Percentiles rank a stretch among this genome's conserved stretches.
These are phyloP conservation scores for Candida glucosophila DNA, from an alignment of 1,139 yeast genomes.

Conservation along the genomic window DNA sequence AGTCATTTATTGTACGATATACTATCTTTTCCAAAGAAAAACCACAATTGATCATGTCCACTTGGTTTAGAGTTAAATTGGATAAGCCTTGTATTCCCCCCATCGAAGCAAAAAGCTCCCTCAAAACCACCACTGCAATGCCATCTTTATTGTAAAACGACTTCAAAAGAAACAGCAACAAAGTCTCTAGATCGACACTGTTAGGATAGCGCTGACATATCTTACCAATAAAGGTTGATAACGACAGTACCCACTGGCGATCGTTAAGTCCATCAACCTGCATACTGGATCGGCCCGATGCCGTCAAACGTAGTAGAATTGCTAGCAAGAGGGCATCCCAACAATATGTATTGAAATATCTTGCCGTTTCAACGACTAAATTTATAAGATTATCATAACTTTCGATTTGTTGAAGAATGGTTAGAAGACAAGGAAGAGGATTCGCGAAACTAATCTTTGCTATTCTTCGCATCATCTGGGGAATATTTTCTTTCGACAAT, in stretches of 20 bases:
- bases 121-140: constrained; percentile 59
- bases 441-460: constrained; percentile 73
- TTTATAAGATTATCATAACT: constrained; percentile 84
- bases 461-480: constrained; percentile 66
- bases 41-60: constrained; percentile 63
- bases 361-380: constrained; percentile 72
- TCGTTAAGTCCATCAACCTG: constrained; percentile 80
- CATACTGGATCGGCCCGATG: constrained; percentile 53
- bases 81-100: constrained; percentile 71
- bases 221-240: constrained; percentile 60
- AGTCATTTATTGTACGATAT: constrained; percentile 54
- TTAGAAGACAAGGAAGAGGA: constrained; percentile 69
- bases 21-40: constrained; percentile 47
- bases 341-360: constrained; percentile 67
- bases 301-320: constrained; percentile 60
- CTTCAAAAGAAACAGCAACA: constrained; percentile 54
- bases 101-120: constrained; percentile 65
- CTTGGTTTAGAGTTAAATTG: constrained; percentile 58
- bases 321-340: constrained; percentile 84
- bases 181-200: constrained; percentile 43
- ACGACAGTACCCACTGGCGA: constrained; percentile 76
- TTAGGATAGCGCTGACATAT: constrained; percentile 45
- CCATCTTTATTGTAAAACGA: constrained; percentile 56
- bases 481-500: constrained; percentile 77
- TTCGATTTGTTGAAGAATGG: constrained; percentile 68